Conservation (phyloP, 1,284 basidiomycete species). For the Fomes fomentarius region DNA sequence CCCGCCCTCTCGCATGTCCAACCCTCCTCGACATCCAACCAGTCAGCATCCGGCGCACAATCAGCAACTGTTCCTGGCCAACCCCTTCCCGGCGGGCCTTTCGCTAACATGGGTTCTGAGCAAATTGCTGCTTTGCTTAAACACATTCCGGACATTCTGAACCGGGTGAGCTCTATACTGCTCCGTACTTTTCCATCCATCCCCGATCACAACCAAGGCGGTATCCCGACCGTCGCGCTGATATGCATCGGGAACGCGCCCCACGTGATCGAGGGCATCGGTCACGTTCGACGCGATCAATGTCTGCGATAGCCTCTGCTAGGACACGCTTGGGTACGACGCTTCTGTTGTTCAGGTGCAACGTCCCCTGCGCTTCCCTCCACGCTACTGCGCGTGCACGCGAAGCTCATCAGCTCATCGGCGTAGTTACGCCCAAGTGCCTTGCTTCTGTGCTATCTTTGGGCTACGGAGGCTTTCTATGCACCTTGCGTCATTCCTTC, state of each 20-base stretch:
- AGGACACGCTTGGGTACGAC: neutral
- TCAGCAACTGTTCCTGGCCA: constrained; percentile 8
- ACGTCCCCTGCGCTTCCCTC: neutral
- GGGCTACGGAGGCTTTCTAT: constrained; percentile 9
- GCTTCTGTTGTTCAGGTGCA: constrained; percentile 1
- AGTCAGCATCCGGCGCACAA: constrained; percentile 12
- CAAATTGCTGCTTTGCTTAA: constrained; percentile 57
- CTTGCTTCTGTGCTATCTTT: constrained; percentile 14
- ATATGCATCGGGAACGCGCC: constrained; percentile 23
- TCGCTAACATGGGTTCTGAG: constrained; percentile 42
- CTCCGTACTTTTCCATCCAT: constrained; percentile 8
- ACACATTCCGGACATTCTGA: constrained; percentile 50
- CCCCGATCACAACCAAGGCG: neutral
- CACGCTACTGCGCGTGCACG: neutral
- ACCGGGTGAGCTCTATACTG: constrained; percentile 24
- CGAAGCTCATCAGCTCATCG: constrained; percentile 6
- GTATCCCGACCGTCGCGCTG: constrained; percentile 13
- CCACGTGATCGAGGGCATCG: constrained; percentile 31
- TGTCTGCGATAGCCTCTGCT: constrained; percentile 5
- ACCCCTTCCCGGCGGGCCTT: constrained; percentile 14
- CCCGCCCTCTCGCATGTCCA: constrained; percentile 28
- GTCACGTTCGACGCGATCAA: constrained; percentile 30
- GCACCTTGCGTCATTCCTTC: constrained; percentile 4
- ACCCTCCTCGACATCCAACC: constrained; percentile 8
- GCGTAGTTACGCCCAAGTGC: constrained; percentile 7